Evolutionary conservation across 345 rosid species (phyloP), one percentile per base, ranked within the genome.

Genomic region (Adansonia digitata): DNA sequence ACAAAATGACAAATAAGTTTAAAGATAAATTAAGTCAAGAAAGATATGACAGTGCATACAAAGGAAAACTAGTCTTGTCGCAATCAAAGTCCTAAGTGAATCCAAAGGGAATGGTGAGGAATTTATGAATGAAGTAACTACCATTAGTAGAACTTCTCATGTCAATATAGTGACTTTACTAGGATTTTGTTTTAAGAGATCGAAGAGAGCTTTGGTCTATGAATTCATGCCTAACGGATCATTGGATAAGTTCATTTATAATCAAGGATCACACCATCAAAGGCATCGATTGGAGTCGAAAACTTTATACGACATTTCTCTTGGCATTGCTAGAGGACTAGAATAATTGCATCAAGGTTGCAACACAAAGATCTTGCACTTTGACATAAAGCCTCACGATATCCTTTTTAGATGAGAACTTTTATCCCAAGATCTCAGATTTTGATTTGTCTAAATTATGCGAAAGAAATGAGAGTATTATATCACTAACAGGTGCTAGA

Each of bases 291-390:
- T 65, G 7, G 51, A 63, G 14, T 17, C 24, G 42, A 72, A n/a
- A n/a, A n/a, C n/a, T n/a, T n/a, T n/a, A n/a, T n/a, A n/a, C n/a
- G n/a, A n/a, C n/a, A n/a, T n/a, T n/a, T n/a, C n/a, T n/a, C n/a
- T n/a, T n/a, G n/a, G n/a, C n/a, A n/a, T n/a, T n/a, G n/a, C n/a
- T n/a, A 60, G 81, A 76, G 89, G 91, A 61, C 65, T 85, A 15
- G 85, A 85, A 76, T 88, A 88, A 62, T 82, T 86, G 14, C 92
- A 86, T 63, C 2, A 75, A 17, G 90, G 90, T 9, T 88, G 92
- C 72, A 83, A 55, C 48, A 81, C 82, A 13, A 81, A 80, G 73
- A 88, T 86, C 5, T 69, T 88, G 24, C 88, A 86, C 56, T 84
- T 86, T 3, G 88, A 86, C 48, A 85, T 82, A 17, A 85, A 88